phyloP scores from a whole-genome alignment of 352 stramenopile species.

The Saprolegnia diclina region DNA sequence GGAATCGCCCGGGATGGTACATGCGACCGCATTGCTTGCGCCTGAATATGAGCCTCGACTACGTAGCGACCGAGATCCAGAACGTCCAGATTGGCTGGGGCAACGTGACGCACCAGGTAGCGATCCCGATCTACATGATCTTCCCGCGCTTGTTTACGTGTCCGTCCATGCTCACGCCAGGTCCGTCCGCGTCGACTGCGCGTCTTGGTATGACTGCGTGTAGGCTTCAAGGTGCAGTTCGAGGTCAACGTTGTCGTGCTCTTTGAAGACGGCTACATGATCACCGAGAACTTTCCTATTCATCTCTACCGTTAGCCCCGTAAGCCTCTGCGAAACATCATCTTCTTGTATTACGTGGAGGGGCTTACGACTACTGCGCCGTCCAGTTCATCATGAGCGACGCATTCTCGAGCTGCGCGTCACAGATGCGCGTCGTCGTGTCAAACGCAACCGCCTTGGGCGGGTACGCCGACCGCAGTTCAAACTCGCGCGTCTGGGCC shows the following conservation, averaged over 20 bases:
- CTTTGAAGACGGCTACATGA: slow-evolving; percentile 89
- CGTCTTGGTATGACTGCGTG: background rate
- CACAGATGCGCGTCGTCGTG: slow-evolving; percentile 48
- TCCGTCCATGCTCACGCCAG: slow-evolving; percentile 80
- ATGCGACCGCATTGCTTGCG: background rate
- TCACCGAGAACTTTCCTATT: slow-evolving; percentile 87
- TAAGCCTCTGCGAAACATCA: background rate
- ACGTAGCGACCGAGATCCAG: slow-evolving; percentile 88
- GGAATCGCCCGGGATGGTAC: slow-evolving; percentile 74
- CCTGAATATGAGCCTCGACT: background rate
- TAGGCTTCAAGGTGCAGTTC: slow-evolving; percentile 89
- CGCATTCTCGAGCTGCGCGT: slow-evolving; percentile 66
- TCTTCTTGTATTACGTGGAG: background rate
- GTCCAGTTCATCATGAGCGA: slow-evolving; percentile 74
- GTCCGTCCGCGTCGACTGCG: slow-evolving; percentile 31
- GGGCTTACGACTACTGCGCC: background rate
- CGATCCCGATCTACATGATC: slow-evolving; percentile 93
- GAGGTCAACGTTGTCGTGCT: slow-evolving; percentile 90
- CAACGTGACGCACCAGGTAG: slow-evolving; percentile 82
- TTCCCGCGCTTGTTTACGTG: slow-evolving; percentile 90
- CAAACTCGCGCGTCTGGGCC: slow-evolving; percentile 55
- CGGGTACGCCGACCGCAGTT: slow-evolving; percentile 65
- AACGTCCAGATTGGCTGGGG: slow-evolving; percentile 91
- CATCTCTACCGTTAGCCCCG: slow-evolving; percentile 59
- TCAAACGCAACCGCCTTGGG: slow-evolving; percentile 46